Evolutionary conservation across 176 grass and related monocot species (phyloP), one percentile per base, ranked within the genome.

Genomic region (Musa troglodytarum): DNA sequence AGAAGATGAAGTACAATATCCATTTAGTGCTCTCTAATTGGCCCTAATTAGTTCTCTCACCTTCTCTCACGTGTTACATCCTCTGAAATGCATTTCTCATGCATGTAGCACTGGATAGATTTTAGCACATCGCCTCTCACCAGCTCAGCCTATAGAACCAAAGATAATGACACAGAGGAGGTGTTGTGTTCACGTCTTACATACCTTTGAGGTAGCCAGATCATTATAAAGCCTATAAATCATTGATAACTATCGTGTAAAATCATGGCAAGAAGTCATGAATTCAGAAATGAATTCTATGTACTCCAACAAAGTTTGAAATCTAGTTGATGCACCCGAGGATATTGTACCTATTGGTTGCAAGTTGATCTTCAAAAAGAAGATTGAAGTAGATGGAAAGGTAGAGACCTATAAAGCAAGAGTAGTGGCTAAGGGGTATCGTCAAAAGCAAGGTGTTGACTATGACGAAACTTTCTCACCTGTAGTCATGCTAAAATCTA

Each of bases 91-190:
- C 17, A 10, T 58, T 25, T 74, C 13, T 79, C 76, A 58, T 73
- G 58, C 82, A 84, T 75, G 11, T 50, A 79, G 76, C 82, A 83
- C 28, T 79, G 82, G 58, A 84, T 43, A 51, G 82, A 84, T 79
- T 84, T 84, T 14, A 49, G 17, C 15, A 74, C 76, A 84, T 84
- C 76, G 6, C 76, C 82, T 49, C 82, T 26, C 10, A 50, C 10
- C 7, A 68, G 20, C 61, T 84, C 76, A 54, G 22, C 12, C 82
- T 79, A n/a, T 29, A 63, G 13, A n/a, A 13, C 2, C 25, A 16
- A 73, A 54, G 17, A 5, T 4, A 43, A 43, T 4, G 34, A 43
- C 34, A 43, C 4, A 6, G 34, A 6, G 4, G 34, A 43, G 34
- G 34, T 43, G 34, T 43, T 43, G 34, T 0, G 34, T 43, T 43